Conservation (phyloP, 2,329 filamentous ascomycete species). For the Fusarium subtropicale region DNA sequence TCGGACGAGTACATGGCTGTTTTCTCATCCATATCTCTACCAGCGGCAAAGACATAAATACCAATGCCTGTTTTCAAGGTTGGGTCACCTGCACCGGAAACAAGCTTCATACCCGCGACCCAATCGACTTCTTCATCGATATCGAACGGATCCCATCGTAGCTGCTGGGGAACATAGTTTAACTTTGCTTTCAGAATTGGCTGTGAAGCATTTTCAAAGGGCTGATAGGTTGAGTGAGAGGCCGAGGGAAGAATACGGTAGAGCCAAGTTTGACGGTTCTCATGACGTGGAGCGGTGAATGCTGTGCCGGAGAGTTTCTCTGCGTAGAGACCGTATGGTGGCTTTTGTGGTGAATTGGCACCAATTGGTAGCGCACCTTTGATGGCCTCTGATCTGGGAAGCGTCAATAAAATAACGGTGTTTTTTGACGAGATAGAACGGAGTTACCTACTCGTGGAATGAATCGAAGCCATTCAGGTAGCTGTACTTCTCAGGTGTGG, state of each 20-base stretch:
- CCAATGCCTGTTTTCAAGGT: conserved; percentile 83
- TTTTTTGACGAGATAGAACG: no score
- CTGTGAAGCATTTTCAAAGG: neutral
- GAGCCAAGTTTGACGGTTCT: conserved; percentile 78
- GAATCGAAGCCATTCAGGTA: conserved; percentile 83
- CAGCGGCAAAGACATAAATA: conserved; percentile 83
- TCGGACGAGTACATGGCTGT: conserved; percentile 87
- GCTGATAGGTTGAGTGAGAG: conserved; percentile 64
- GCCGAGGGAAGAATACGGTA: conserved; percentile 76
- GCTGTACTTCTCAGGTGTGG: conserved; percentile 66
- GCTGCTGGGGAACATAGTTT: conserved; percentile 73
- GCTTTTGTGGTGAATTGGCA: conserved; percentile 84
- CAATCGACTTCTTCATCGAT: conserved; percentile 70
- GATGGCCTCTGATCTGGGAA: conserved; percentile 73
- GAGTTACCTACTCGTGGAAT: conserved; percentile 78
- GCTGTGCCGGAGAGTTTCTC: conserved; percentile 81
- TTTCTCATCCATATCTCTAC: conserved; percentile 76
- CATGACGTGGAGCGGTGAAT: conserved; percentile 75
- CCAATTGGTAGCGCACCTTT: conserved; percentile 78
- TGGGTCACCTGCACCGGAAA: conserved; percentile 84
- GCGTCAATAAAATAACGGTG: conserved; percentile 49
- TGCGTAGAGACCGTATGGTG: conserved; percentile 80
- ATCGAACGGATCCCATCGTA: conserved; percentile 85
- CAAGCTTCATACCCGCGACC: conserved; percentile 69
- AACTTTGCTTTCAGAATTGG: conserved; percentile 44